Base-by-base conservation (phyloP, 192 early-diverging fungal genomes). In the Backusella sp. region DNA sequence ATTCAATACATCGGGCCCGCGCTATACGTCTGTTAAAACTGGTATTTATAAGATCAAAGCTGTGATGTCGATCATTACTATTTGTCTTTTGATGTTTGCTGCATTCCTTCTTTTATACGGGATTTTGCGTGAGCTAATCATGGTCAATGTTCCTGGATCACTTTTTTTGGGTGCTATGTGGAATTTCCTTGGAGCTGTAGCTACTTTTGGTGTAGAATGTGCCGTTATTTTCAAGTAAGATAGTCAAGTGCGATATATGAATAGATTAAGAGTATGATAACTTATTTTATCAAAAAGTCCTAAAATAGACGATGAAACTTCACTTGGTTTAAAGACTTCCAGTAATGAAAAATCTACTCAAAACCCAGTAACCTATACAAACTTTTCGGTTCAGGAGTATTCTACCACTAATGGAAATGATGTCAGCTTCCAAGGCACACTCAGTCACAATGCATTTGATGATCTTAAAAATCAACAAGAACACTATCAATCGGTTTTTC, bases 61-160 rank as follows among this genome's bases (percentile, higher is more conserved):
- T 12, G 68, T 81, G 2, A 70, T 81, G n/a, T 30, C 35, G 6
- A 81, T 81, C 37, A 69, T 76, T 42, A 32, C 72, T 28, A 66
- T 77, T 9, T 76, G 79, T 46, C 49, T 81, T 15, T 36, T 67
- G 46, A 37, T 72, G 30, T 81, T 81, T 74, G 79, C 79, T 3
- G 15, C 65, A 35, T 77, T 81, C 15, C 73, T 81, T 39, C 35
- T 81, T 21, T 72, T 81, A 8, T 81, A 77, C 71, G 79, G 79
- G 71, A 70, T 77, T 46, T 53, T 81, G 4, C 79, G 79, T 30
- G 34, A 73, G 28, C n/a, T 41, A 8, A 77, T 77, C 37, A 81
- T 77, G 19, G 68, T 69, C 9, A 81, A 69, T 32, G 30, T 37
- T 4, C 28, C 65, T 0, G 79, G 79, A 14, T 73, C 41, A 8